Evolutionary conservation across 192 early-diverging fungal genomes (phyloP).

Genomic region (Rhizophlyctis rosea): DNA sequence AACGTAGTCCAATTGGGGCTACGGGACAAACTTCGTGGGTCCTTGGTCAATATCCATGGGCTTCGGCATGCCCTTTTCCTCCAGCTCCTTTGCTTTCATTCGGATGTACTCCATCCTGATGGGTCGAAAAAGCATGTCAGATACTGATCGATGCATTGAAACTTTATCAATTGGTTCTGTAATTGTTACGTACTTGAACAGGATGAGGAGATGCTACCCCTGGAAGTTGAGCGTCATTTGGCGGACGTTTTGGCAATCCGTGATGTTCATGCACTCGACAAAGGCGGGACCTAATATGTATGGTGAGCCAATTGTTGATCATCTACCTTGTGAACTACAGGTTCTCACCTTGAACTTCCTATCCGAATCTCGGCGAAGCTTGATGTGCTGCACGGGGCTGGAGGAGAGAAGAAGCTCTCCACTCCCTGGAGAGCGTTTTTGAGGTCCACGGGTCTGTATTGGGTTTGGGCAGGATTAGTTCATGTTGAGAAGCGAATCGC

Average conservation of each 20-base stretch:
- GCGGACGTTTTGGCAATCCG: neutral
- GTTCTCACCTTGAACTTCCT: constrained; percentile 9
- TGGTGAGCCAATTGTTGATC: too few species aligned
- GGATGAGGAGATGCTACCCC: neutral
- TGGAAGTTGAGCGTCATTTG: neutral
- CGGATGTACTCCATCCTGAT: neutral
- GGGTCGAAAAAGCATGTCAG: too few species aligned
- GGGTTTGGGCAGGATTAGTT: neutral
- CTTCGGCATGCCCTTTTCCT: neutral
- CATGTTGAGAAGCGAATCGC: too few species aligned
- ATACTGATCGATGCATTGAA: too few species aligned
- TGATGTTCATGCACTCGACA: constrained; percentile 2
- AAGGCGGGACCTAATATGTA: constrained; percentile 9
- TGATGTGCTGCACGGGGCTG: neutral
- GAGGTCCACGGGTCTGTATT: neutral
- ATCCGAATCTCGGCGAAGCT: constrained; percentile 1
- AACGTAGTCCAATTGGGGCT: constrained; percentile 5
- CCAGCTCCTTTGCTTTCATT: constrained; percentile 2
- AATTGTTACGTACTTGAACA: constrained; percentile 7
- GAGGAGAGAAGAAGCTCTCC: neutral
- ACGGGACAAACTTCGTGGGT: too few species aligned
- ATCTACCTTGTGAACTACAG: too few species aligned
- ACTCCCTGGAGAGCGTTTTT: neutral
- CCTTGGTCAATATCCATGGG: neutral
- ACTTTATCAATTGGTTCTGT: too few species aligned